Evolutionary conservation across 208 protist genomes (phyloP).

Genomic region (Crithidia bombi): DNA sequence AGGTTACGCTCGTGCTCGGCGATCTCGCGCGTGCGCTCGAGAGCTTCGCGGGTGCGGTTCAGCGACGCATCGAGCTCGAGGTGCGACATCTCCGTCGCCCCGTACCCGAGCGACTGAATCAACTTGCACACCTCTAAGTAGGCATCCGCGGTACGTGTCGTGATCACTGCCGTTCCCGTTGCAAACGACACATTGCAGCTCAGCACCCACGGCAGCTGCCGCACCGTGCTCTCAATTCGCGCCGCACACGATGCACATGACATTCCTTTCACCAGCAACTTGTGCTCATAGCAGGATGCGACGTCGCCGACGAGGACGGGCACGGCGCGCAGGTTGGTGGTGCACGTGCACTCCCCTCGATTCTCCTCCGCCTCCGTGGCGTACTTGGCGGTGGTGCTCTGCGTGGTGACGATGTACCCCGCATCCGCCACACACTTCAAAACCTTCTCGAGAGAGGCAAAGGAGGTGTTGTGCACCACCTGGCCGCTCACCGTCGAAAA

Average conservation of each 20-base stretch:
- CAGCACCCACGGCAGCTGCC: conserved; percentile 40
- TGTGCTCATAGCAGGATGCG: conserved; percentile 30
- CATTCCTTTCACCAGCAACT: conserved; percentile 84
- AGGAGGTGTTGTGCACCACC: conserved; percentile 47
- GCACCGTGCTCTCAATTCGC: conserved; percentile 76
- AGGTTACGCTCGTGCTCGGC: conserved; percentile 43
- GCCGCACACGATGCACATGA: conserved; percentile 92
- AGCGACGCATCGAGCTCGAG: conserved; percentile 24
- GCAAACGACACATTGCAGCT: conserved; percentile 78
- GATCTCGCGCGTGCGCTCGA: conserved; percentile 80
- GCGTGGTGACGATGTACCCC: conserved; percentile 41
- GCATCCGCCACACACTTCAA: conserved; percentile 31
- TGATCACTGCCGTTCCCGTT: conserved; percentile 47
- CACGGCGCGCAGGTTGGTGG: conserved; percentile 28
- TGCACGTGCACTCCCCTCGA: conserved; percentile 30
- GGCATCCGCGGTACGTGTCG: conserved; percentile 17
- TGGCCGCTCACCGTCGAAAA: conserved; percentile 68
- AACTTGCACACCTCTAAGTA: conserved; percentile 19
- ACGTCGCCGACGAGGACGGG: conserved; percentile 19
- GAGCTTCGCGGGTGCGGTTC: conserved; percentile 45
- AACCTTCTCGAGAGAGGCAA: conserved; percentile 32
- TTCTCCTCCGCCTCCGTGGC: conserved; percentile 25
- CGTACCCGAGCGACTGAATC: conserved; percentile 65
- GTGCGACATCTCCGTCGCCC: conserved; percentile 21
- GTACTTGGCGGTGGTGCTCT: conserved; percentile 26